Base-by-base conservation (phyloP, 768 basidiomycete genomes). In the Fibroporia radiculosa region DNA sequence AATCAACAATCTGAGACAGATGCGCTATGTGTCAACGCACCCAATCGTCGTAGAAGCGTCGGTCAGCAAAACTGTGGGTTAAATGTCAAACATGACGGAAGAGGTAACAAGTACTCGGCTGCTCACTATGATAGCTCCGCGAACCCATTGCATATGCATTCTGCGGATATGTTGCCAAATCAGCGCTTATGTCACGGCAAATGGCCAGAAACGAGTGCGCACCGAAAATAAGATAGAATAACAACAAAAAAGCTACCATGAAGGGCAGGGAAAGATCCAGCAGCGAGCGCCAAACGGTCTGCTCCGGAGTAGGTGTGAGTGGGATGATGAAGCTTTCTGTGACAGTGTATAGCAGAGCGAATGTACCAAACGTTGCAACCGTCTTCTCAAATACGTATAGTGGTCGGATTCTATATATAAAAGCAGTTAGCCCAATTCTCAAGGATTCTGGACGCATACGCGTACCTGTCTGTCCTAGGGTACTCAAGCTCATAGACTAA, bases 21-120 rank as follows among this genome's bases (percentile, higher is more conserved):
- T 11, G 35, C 7, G 35, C 35, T 31, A 31, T 31, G n/a, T 31
- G n/a, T n/a, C n/a, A 27, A 58, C 67, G 22, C 62, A 84, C 84
- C 90, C 93, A 97, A 62, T 96, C 95, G 65, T 93, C 89, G 60
- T 98, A 99, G 63, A 98, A 99, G 53, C 91, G 85, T 36, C 95
- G 74, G 61, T 99, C 95, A n/a, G 91, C 90, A 58, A 99, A 99
- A 61, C 89, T 91, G 50, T 14, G 32, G 40, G 20, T 54, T 45
- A 51, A 37, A 11, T 44, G 36, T 22, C 34, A 10, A 28, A 14
- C 18, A 5, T 22, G 14, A 32, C 10, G 14, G 3, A 45, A n/a
- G 22, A 22, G 6, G 26, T 14, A 38, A 13, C 13, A n/a, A 22
- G 27, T 27, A 8, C n/a, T n/a, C 29, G 29, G 13, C 5, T 3